These are phyloP conservation scores for Phlyctochytrium bullatum DNA, from an alignment of 192 early-diverging fungal species.

Conservation along the genomic window DNA sequence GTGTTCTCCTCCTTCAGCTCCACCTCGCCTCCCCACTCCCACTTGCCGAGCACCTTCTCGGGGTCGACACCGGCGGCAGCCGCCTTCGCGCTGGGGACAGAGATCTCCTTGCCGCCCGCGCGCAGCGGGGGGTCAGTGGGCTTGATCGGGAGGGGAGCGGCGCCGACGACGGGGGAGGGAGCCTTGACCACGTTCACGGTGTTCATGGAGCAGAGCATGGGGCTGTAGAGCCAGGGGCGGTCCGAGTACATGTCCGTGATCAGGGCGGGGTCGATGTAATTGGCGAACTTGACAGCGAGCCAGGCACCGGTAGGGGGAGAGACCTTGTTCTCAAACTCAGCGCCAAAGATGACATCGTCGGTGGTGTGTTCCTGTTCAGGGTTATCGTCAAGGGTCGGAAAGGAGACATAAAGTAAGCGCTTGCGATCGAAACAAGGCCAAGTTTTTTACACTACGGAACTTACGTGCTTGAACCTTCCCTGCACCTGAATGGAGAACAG, in stretches of 20 bases:
- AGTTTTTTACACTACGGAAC: conserved; percentile 12
- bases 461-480: conserved; percentile 68
- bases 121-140: conserved; percentile 10
- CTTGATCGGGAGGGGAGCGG: conserved; percentile 15
- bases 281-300: conserved; percentile 70
- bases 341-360: conserved; percentile 74
- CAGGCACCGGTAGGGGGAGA: conserved; percentile 65
- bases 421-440: neutral
- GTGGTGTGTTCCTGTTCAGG: conserved; percentile 46
- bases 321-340: conserved; percentile 69
- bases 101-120: neutral
- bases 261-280: conserved; percentile 74
- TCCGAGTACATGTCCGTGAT: conserved; percentile 67
- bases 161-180: conserved; percentile 6
- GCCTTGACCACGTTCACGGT: conserved; percentile 53
- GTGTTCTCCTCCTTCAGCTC: conserved; percentile 34
- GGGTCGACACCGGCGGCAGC: conserved; percentile 11
- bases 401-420: neutral
- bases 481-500: conserved; percentile 71
- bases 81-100: conserved; percentile 1
- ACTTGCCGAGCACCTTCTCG: conserved; percentile 23
- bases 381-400: neutral
- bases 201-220: conserved; percentile 75
- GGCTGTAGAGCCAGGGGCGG: conserved; percentile 69
- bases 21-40: conserved; percentile 42